phyloP scores from a whole-genome alignment of 2,329 filamentous ascomycete genomes.

The Diaporthe batatas region DNA sequence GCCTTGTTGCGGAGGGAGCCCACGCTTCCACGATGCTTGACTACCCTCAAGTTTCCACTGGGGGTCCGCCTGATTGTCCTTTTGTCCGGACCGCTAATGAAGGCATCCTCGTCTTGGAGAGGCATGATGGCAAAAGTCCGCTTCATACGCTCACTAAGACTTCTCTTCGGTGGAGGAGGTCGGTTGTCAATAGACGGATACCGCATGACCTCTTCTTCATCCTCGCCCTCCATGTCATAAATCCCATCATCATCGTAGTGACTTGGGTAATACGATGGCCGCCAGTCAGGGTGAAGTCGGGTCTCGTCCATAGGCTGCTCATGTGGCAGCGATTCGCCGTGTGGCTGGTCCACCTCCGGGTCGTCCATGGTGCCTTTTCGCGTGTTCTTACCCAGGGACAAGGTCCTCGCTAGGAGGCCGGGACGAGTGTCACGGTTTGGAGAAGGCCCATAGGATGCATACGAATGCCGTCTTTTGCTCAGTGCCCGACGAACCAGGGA shows the following conservation, averaged over 20 bases:
- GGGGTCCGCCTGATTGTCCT: slow-evolving; percentile 70
- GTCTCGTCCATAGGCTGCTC: slow-evolving; percentile 64
- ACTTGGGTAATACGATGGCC: slow-evolving; percentile 62
- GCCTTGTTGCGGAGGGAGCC: slow-evolving; percentile 54
- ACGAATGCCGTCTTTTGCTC: slow-evolving; percentile 61
- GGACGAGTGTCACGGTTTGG: slow-evolving; percentile 52
- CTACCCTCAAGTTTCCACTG: slow-evolving; percentile 72
- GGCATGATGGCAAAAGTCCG: slow-evolving; percentile 73
- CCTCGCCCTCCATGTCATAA: slow-evolving; percentile 48
- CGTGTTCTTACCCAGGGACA: slow-evolving; percentile 65
- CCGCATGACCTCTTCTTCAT: slow-evolving; percentile 49
- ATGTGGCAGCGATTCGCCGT: slow-evolving; percentile 54
- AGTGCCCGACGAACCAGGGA: slow-evolving; percentile 69
- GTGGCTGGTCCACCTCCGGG: slow-evolving; percentile 45
- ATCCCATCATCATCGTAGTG: slow-evolving; percentile 48
- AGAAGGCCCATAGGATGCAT: slow-evolving; percentile 56
- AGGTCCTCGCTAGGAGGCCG: slow-evolving; percentile 62
- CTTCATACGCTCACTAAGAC: slow-evolving; percentile 67
- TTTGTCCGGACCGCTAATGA: slow-evolving; percentile 59
- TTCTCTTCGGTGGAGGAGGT: slow-evolving; percentile 58
- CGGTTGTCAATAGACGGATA: slow-evolving; percentile 59
- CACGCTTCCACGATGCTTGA: slow-evolving; percentile 64
- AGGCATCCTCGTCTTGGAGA: slow-evolving; percentile 53
- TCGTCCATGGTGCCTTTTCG: slow-evolving; percentile 50
- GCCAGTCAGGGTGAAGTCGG: slow-evolving; percentile 73